Evolutionary conservation across 2,329 filamentous ascomycete species (phyloP).

Genomic region (Penicillium fuscoglaucum): DNA sequence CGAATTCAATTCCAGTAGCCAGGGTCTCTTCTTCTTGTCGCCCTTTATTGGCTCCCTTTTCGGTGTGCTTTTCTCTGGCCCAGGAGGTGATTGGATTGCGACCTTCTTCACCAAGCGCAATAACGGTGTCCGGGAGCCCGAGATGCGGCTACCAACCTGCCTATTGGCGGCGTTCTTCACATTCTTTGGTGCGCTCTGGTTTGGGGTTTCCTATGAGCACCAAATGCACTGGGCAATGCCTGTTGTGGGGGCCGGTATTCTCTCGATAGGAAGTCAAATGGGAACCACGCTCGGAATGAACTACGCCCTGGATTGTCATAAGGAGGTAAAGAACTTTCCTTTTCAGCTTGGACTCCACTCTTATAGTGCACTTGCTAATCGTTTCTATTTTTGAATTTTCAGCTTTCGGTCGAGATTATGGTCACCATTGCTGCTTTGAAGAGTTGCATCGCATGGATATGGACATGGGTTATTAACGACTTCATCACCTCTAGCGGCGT

Average conservation of each 20-base stretch:
- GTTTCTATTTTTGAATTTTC: background rate
- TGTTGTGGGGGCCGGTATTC: slow-evolving; percentile 27
- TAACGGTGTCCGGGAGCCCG: slow-evolving; percentile 18
- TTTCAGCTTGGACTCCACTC: too few species aligned
- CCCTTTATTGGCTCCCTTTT: slow-evolving; percentile 27
- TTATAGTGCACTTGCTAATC: background rate
- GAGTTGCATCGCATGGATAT: slow-evolving; percentile 31
- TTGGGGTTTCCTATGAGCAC: slow-evolving; percentile 24
- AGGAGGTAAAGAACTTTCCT: slow-evolving; percentile 15
- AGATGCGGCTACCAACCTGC: slow-evolving; percentile 26
- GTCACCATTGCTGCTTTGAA: slow-evolving; percentile 32
- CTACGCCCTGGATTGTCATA: slow-evolving; percentile 29
- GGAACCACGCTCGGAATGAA: slow-evolving; percentile 29
- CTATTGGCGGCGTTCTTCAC: slow-evolving; percentile 27
- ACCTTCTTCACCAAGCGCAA: slow-evolving; percentile 21
- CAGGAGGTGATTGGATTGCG: slow-evolving; percentile 20
- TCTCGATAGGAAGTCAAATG: slow-evolving; percentile 32
- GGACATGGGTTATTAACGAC: slow-evolving; percentile 26
- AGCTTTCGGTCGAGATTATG: slow-evolving; percentile 31
- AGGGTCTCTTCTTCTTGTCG: slow-evolving; percentile 29
- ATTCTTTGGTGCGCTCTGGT: slow-evolving; percentile 25
- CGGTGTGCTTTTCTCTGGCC: slow-evolving; percentile 24
- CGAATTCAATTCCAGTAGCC: slow-evolving; percentile 21
- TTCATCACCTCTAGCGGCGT: slow-evolving; percentile 13
- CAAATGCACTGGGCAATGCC: slow-evolving; percentile 23